phyloP scores from a whole-genome alignment of 2,329 filamentous ascomycete species.

The Fusarium falciforme region DNA sequence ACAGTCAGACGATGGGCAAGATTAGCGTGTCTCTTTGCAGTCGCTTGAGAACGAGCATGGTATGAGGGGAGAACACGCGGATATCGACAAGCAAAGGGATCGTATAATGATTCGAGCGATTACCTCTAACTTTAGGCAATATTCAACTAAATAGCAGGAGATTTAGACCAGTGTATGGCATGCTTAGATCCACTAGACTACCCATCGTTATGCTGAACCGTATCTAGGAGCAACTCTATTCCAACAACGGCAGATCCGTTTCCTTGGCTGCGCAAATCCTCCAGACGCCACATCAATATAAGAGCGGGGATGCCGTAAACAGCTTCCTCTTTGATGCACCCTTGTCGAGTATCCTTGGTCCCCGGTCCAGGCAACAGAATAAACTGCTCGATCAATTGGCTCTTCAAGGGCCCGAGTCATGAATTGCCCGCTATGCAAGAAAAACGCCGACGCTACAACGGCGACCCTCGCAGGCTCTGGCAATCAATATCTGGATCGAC shows the following conservation, averaged over 20 bases:
- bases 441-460: background rate
- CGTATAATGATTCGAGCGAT: background rate
- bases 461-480: background rate
- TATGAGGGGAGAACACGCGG: background rate
- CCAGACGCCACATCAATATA: background rate
- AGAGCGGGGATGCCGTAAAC: background rate
- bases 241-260: background rate
- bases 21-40: background rate
- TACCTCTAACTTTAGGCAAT: background rate
- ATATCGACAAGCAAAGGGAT: background rate
- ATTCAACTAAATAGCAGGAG: background rate
- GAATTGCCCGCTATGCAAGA: background rate
- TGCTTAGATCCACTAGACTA: background rate
- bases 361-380: background rate
- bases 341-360: background rate
- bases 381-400: background rate
- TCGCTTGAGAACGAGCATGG: background rate
- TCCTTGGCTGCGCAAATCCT: background rate
- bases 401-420: background rate
- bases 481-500: background rate
- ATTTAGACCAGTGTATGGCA: background rate
- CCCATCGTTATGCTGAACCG: background rate
- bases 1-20: constrained; percentile 3
- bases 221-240: background rate
- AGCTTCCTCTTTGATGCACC: background rate